Conservation (phyloP, 2,329 filamentous ascomycete genomes). For the Penicillium sp. region DNA sequence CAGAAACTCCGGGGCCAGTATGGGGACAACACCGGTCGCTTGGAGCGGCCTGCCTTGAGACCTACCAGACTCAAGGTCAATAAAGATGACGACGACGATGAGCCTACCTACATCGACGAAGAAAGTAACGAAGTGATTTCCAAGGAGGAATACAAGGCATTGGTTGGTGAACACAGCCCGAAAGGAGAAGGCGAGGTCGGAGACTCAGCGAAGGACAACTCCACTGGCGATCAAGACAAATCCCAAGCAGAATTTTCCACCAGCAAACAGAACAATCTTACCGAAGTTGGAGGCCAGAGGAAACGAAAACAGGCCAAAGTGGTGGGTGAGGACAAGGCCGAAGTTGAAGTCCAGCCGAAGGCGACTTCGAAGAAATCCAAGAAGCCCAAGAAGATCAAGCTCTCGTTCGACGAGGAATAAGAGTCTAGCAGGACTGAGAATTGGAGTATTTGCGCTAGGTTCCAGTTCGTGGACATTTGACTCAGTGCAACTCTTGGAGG, state of each 20-base stretch:
- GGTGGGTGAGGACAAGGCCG: constrained; percentile 37
- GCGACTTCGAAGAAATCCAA: constrained; percentile 37
- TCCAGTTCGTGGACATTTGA: neutral
- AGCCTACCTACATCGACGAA: constrained; percentile 47
- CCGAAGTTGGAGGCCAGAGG: constrained; percentile 43
- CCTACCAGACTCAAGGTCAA: constrained; percentile 38
- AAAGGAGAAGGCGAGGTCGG: constrained; percentile 14
- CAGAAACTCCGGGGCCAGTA: constrained; percentile 43
- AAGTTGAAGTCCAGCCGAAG: constrained; percentile 25
- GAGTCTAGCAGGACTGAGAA: neutral
- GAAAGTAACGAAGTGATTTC: constrained; percentile 46
- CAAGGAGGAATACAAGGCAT: constrained; percentile 45
- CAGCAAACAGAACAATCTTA: constrained; percentile 38
- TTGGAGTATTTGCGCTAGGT: neutral
- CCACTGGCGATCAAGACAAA: constrained; percentile 14
- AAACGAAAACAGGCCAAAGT: constrained; percentile 47
- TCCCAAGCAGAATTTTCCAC: constrained; percentile 14
- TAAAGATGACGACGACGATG: constrained; percentile 43
- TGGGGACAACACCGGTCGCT: constrained; percentile 36
- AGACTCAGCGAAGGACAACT: constrained; percentile 13
- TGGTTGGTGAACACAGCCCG: constrained; percentile 28
- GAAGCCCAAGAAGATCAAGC: constrained; percentile 49
- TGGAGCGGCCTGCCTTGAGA: constrained; percentile 39
- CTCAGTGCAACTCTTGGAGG: constrained; percentile 1
- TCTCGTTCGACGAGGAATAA: constrained; percentile 46